Conservation (phyloP, 305 asterid genomes). For the Rubia tinctorum region DNA sequence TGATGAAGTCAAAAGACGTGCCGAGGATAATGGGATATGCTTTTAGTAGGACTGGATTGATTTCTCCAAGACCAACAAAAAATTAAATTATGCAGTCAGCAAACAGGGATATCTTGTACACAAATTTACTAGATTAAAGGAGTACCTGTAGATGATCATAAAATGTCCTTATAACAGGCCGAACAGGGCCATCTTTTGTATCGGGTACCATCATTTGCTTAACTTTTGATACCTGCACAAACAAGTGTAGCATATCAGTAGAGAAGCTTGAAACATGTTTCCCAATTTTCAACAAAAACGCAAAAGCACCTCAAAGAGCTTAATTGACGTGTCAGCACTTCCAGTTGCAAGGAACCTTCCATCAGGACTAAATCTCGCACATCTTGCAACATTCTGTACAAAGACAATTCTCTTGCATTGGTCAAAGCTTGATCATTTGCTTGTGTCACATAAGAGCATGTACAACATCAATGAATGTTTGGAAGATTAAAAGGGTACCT, state of each 20-base stretch:
- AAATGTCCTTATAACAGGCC: slow-evolving; percentile 73
- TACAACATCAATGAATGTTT: slow-evolving; percentile 12
- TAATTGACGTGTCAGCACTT: slow-evolving; percentile 84
- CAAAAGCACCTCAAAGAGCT: slow-evolving; percentile 70
- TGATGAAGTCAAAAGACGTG: not conserved
- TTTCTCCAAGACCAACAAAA: not conserved
- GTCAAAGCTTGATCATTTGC: slow-evolving; percentile 7
- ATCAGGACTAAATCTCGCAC: slow-evolving; percentile 90
- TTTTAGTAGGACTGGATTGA: not conserved
- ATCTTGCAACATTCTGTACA: slow-evolving; percentile 66
- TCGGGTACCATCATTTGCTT: slow-evolving; percentile 84
- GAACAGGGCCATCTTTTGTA: slow-evolving; percentile 57
- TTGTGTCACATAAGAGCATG: not conserved
- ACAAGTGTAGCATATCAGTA: slow-evolving; percentile 21
- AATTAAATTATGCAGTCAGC: not conserved
- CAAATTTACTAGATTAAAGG: slow-evolving; percentile 12
- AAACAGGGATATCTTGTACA: not conserved
- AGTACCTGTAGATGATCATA: slow-evolving; percentile 80
- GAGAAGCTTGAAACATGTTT: slow-evolving; percentile 17
- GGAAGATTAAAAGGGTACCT: slow-evolving; percentile 43
- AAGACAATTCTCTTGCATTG: slow-evolving; percentile 7
- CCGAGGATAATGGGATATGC: not conserved
- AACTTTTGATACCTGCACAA: slow-evolving; percentile 54
- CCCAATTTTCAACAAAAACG: slow-evolving; percentile 13
- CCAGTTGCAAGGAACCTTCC: slow-evolving; percentile 91